Evolutionary conservation across 2,329 filamentous ascomycete species (phyloP), one percentile per base, ranked within the genome.

Genomic region (Penicillium sp.): DNA sequence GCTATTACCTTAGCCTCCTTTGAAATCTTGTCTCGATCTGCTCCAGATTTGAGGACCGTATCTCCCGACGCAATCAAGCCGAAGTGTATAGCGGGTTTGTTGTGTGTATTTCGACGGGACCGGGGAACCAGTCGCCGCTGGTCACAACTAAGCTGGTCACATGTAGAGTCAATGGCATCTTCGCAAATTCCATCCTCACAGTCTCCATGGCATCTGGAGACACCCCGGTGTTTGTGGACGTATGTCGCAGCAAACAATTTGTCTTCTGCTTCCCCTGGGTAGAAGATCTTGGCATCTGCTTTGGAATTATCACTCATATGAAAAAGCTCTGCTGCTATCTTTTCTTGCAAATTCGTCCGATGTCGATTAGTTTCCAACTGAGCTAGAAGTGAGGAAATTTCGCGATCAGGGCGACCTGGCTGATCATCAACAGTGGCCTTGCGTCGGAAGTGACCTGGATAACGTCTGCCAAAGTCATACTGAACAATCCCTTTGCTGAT

Each of bases 401-500:
- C 21, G 8, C 34, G 47, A n/a, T 16, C 32, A 10, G 36, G 47
- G 10, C 47, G 40, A 6, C 9, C 9, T 9, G 42, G 47, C 7
- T 49, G 40, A 55, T 34, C 31, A 34, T 34, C 31, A 34, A 11
- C 14, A 7, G 47, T 47, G 14, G n/a, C 39, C 43, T 63, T 64
- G 2, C 56, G 55, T 4, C 53, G 36, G 29, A 59, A 56, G 1
- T 34, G 48, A 31, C 51, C 47, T 1, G 57, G 49, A 16, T 55
- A 52, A 9, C 46, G 54, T 36, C 56, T 55, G 13, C 63, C 65
- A 18, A 67, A 58, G 24, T 68, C 64, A 43, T 61, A 66, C 43
- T 65, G 57, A 5, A 65, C 50, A 3, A 68, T 49, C 1, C 48
- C 55, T 34, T 55, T 52, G 52, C 67, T 69, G 21, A 70, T 53